phyloP scores from a whole-genome alignment of 2,329 filamentous ascomycete genomes.

The Coniochaeta ligniaria region DNA sequence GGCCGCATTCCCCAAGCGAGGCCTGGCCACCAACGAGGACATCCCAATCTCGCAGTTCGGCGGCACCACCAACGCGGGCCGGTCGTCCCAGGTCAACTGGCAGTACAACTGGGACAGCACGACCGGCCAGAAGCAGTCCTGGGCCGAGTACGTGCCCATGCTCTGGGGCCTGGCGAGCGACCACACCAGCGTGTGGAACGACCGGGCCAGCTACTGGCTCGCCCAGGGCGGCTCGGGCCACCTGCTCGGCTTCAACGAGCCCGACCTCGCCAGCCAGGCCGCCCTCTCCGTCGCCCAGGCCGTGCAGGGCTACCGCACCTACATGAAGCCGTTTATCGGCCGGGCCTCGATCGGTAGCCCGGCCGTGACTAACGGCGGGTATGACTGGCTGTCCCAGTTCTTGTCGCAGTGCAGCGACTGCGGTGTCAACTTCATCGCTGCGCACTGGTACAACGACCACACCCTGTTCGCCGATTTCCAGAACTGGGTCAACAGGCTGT shows the following conservation, averaged over 20 bases:
- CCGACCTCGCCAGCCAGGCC: constrained; percentile 12
- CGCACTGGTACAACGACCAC: constrained; percentile 39
- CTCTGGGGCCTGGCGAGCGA: constrained; percentile 13
- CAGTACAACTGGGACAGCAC: constrained; percentile 18
- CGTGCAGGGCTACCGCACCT: constrained; percentile 27
- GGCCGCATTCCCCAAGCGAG: constrained; percentile 10
- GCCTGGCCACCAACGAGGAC: constrained; percentile 13
- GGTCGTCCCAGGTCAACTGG: constrained; percentile 12
- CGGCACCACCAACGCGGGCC: background rate
- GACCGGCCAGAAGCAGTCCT: constrained; percentile 10
- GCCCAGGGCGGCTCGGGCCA: constrained; percentile 11
- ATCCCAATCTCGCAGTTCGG: constrained; percentile 13
- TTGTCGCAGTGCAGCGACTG: constrained; percentile 30
- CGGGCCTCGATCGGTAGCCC: constrained; percentile 37
- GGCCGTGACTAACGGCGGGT: constrained; percentile 37
- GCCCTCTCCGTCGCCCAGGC: constrained; percentile 23
- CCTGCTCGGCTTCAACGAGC: constrained; percentile 17
- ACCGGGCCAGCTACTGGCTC: constrained; percentile 7
- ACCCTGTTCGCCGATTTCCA: constrained; percentile 31
- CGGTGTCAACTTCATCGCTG: constrained; percentile 34
- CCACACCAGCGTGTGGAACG: constrained; percentile 11
- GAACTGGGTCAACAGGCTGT: constrained; percentile 30
- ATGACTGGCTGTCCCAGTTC: constrained; percentile 36
- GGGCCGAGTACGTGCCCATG: constrained; percentile 16
- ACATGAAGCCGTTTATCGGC: constrained; percentile 35